Percentiles rank a stretch among this genome's conserved stretches.
These are phyloP conservation scores for Melaleuca alternifolia DNA, from an alignment of 345 rosid genomes.

Conservation along the genomic window DNA sequence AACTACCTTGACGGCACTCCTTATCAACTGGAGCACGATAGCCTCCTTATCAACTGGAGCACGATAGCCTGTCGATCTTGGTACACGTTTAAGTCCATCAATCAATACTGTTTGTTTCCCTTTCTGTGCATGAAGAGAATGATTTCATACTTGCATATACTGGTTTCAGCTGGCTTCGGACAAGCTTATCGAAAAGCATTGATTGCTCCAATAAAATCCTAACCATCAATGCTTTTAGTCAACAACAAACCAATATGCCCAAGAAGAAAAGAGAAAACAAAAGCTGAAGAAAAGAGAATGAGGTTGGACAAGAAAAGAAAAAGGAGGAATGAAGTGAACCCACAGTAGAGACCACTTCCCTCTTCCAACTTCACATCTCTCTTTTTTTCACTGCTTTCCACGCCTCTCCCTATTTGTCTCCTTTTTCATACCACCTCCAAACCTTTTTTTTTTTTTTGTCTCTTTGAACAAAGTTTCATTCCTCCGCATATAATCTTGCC, in stretches of 20 bases:
- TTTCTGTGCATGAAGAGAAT: background rate
- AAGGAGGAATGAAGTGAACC: background rate
- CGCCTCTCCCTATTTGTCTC: background rate
- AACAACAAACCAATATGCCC: constrained; percentile 22
- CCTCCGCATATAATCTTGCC: background rate
- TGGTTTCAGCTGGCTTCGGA: background rate
- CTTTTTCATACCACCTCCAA: background rate
- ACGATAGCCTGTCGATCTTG: background rate
- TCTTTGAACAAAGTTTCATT: background rate
- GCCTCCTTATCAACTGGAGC: background rate
- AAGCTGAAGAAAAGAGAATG: constrained; percentile 1
- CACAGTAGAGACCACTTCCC: background rate
- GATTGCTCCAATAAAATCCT: constrained; percentile 26
- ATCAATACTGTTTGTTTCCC: background rate
- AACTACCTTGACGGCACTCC: background rate
- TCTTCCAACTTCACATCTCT: background rate
- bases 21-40: background rate
- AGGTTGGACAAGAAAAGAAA: background rate
- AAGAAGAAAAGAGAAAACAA: background rate
- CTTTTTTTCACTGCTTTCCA: background rate
- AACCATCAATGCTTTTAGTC: constrained; percentile 17
- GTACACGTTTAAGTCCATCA: background rate
- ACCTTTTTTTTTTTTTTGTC: background rate
- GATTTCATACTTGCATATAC: background rate
- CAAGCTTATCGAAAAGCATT: constrained; percentile 7